These are phyloP conservation scores for Lanmaoa rubissima DNA, from an alignment of 768 basidiomycete species.

Conservation along the genomic window DNA sequence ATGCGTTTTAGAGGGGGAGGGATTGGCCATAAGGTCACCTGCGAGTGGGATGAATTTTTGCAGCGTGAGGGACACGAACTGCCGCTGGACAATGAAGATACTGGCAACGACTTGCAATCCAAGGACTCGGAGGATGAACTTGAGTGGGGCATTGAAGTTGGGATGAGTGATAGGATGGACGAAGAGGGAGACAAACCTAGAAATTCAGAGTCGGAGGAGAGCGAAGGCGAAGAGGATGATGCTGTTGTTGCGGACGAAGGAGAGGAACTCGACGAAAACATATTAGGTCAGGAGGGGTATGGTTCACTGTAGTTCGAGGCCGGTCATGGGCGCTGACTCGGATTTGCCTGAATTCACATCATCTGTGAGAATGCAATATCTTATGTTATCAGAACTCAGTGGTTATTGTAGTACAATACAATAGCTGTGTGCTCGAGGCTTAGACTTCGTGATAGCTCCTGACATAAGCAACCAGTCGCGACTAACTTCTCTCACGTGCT, in stretches of 20 bases:
- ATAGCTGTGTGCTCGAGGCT: too few relatives aligned
- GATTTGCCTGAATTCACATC: too few relatives aligned
- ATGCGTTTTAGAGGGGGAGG: too few relatives aligned
- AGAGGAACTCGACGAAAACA: constrained; percentile 7
- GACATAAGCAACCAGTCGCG: too few relatives aligned
- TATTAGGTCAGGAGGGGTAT: constrained; percentile 7
- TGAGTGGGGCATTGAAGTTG: too few relatives aligned
- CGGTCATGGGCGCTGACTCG: too few relatives aligned
- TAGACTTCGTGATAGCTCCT: too few relatives aligned
- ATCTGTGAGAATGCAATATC: too few relatives aligned
- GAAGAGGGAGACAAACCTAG: neutral
- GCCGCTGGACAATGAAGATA: neutral
- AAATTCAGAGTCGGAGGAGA: neutral
- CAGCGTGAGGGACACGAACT: neutral
- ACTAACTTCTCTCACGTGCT: too few relatives aligned
- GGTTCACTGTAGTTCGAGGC: neutral
- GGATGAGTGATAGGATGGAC: neutral
- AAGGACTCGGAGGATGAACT: neutral
- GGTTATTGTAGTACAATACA: too few relatives aligned
- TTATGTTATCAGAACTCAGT: too few relatives aligned
- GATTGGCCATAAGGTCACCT: neutral
- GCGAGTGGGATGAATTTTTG: constrained; percentile 10
- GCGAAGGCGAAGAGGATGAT: neutral
- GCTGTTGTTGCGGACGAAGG: neutral
- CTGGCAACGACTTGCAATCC: neutral